Conservation (phyloP, 495 filamentous ascomycete genomes). For the Penicillium salamii region DNA sequence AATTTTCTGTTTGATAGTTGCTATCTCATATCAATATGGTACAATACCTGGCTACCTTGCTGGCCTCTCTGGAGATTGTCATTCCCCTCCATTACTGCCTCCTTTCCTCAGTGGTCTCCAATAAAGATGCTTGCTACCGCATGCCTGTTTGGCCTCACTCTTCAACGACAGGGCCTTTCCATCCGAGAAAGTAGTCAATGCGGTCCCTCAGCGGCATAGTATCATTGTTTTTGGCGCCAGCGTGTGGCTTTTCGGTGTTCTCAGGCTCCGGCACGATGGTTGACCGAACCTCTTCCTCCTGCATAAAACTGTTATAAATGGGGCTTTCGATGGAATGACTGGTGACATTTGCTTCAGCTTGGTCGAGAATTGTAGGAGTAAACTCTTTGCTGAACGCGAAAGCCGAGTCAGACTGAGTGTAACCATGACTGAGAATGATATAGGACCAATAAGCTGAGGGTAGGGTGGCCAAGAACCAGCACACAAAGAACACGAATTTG, state of each 20-base stretch:
- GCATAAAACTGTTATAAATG: too few relatives aligned
- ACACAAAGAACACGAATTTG: neutral
- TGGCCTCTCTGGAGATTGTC: too few relatives aligned
- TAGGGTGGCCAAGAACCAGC: neutral
- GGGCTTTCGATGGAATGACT: too few relatives aligned
- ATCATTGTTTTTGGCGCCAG: neutral
- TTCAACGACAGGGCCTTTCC: conserved; percentile 26
- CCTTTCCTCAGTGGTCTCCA: neutral
- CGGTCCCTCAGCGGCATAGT: conserved; percentile 21
- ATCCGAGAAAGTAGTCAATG: conserved; percentile 39
- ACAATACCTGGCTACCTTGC: too few relatives aligned
- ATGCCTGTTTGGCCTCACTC: neutral
- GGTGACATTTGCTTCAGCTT: too few relatives aligned
- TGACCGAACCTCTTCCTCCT: too few relatives aligned
- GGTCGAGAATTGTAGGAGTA: too few relatives aligned
- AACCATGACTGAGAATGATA: neutral
- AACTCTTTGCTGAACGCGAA: too few relatives aligned
- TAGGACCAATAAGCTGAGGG: neutral
- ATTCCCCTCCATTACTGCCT: too few relatives aligned
- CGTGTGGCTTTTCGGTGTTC: neutral
- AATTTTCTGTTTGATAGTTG: too few relatives aligned
- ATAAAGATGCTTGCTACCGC: neutral
- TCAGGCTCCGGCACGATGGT: neutral
- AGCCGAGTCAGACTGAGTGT: neutral
- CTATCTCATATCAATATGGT: too few relatives aligned